Conservation (phyloP, 257 asterid genomes). For the Eustoma russellianum region DNA sequence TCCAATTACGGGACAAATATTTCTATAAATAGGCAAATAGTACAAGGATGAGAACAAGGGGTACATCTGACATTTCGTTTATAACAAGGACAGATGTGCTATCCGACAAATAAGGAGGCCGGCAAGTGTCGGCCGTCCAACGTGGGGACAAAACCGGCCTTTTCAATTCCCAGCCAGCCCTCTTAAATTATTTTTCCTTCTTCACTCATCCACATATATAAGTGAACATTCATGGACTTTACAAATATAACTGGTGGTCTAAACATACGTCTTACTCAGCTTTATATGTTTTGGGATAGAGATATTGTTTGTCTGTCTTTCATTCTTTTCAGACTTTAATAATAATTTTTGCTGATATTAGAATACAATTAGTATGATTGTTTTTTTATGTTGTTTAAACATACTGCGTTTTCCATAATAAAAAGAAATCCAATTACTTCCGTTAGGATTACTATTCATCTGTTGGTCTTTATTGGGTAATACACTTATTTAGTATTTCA, state of each 20-base stretch:
- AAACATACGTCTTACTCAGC: too few species aligned
- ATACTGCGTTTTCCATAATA: not conserved
- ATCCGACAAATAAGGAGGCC: conserved; percentile 65
- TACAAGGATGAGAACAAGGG: conserved; percentile 8
- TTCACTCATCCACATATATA: too few species aligned
- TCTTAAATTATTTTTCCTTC: not conserved
- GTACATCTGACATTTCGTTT: conserved; percentile 15
- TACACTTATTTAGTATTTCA: too few species aligned
- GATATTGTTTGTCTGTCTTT: too few species aligned
- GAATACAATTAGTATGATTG: too few species aligned
- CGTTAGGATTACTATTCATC: too few species aligned
- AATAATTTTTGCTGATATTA: too few species aligned
- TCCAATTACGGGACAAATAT: not conserved
- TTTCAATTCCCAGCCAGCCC: conserved; percentile 1
- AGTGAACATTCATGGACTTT: too few species aligned
- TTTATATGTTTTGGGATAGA: too few species aligned
- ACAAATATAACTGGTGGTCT: not conserved
- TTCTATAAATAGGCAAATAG: not conserved
- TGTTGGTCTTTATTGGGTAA: too few species aligned
- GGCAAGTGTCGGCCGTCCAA: conserved; percentile 75
- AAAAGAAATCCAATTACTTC: not conserved
- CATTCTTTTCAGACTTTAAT: too few species aligned
- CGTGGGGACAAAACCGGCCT: conserved; percentile 50
- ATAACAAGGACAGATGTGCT: conserved; percentile 31
- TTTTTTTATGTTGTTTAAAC: too few species aligned